phyloP scores from a whole-genome alignment of 1,284 basidiomycete species.

The Tetrapyrgos nigripes region DNA sequence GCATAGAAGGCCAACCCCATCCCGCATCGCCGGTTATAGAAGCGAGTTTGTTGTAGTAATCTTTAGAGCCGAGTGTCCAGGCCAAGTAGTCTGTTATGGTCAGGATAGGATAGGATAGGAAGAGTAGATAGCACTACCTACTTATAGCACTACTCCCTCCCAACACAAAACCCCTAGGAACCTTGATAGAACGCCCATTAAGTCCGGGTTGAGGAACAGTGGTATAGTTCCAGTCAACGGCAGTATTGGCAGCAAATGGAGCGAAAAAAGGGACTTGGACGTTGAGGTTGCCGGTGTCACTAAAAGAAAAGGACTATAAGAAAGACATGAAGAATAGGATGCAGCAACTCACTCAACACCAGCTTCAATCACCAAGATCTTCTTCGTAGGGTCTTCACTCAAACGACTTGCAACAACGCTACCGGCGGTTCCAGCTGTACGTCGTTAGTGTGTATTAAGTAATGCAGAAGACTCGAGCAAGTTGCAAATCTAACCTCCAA shows the following conservation, averaged over 20 bases:
- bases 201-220: conserved; percentile 24
- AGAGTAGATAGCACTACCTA: conserved; percentile 15
- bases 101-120: not conserved
- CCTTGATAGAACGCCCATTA: conserved; percentile 18
- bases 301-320: not conserved
- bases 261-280: conserved; percentile 16
- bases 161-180: conserved; percentile 24
- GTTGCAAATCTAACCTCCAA: not conserved
- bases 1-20: conserved; percentile 45
- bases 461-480: not conserved
- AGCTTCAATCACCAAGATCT: conserved; percentile 12
- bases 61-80: conserved; percentile 42
- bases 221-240: conserved; percentile 25
- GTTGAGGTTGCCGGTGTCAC: conserved; percentile 4
- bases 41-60: conserved; percentile 44
- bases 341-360: conserved; percentile 7
- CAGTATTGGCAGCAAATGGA: conserved; percentile 12
- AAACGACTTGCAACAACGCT: conserved; percentile 11
- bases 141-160: conserved; percentile 31
- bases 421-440: conserved; percentile 9
- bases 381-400: conserved; percentile 1
- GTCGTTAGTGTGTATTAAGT: not conserved
- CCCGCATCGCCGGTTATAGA: conserved; percentile 39
- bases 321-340: not conserved
- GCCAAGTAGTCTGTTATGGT: conserved; percentile 41